phyloP scores from a whole-genome alignment of 176 grass and related monocot genomes.

The Zoysia pacifica region DNA sequence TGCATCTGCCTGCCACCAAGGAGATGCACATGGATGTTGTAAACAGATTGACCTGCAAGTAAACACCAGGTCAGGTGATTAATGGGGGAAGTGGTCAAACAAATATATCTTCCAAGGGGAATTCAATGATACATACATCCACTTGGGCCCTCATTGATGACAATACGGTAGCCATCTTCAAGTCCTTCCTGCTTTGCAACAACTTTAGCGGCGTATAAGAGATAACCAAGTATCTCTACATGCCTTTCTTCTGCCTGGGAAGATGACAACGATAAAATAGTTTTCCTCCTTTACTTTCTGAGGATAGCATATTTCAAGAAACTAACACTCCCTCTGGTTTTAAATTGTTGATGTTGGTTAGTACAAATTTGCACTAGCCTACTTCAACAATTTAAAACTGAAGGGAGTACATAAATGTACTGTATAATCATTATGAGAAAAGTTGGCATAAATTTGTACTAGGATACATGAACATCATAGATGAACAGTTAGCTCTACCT shows the following conservation, averaged over 20 bases:
- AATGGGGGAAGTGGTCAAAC: background rate
- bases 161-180: constrained; percentile 78
- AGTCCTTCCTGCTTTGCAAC: constrained; percentile 94
- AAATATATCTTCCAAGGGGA: background rate
- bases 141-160: constrained; percentile 84
- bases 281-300: background rate
- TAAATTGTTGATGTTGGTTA: no score
- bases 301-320: constrained; percentile 1
- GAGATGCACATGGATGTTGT: constrained; percentile 88
- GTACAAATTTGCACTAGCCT: no score
- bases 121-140: constrained; percentile 59
- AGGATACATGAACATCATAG: background rate
- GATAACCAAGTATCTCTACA: constrained; percentile 74
- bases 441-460: background rate
- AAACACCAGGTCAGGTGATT: background rate
- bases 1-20: constrained; percentile 90
- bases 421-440: constrained; percentile 1
- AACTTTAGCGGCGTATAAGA: constrained; percentile 78
- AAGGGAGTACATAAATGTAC: background rate
- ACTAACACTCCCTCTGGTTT: background rate
- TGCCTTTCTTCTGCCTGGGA: constrained; percentile 88
- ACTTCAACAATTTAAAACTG: no score
- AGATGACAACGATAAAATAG: background rate
- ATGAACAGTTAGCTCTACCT: constrained; percentile 48
- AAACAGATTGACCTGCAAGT: constrained; percentile 87